Conservation (phyloP, 2,329 filamentous ascomycete species). For the Aspergillus jensenii region DNA sequence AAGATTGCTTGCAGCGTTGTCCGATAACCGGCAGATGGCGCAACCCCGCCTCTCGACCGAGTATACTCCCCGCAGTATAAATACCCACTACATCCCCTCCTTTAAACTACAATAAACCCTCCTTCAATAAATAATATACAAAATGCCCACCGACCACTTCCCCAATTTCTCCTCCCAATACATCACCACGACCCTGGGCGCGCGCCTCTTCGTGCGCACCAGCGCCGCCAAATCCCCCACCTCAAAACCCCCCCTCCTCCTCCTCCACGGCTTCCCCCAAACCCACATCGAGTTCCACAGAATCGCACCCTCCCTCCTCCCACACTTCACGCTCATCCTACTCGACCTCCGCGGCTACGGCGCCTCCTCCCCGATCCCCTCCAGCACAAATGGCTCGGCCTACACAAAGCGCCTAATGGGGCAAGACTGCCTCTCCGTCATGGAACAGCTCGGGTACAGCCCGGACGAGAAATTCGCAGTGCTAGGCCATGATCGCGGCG, state of each 20-base stretch:
- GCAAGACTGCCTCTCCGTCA: neutral
- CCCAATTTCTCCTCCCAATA: neutral
- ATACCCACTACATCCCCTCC: too few relatives aligned
- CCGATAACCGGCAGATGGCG: too few relatives aligned
- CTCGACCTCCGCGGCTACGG: conserved; percentile 4
- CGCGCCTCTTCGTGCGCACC: neutral
- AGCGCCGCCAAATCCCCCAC: neutral
- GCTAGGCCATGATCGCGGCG: neutral
- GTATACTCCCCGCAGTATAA: too few relatives aligned
- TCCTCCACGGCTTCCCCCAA: conserved; percentile 6
- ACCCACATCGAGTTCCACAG: conserved; percentile 1
- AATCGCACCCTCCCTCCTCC: neutral
- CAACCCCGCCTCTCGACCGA: too few relatives aligned
- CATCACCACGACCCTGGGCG: neutral
- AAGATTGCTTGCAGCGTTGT: too few relatives aligned
- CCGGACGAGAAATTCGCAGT: neutral
- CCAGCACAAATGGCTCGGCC: neutral
- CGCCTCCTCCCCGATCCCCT: neutral
- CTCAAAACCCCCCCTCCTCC: neutral
- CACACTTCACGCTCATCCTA: neutral
- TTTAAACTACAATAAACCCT: too few relatives aligned
- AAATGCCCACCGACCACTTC: conserved; percentile 1
- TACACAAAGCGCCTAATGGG: conserved; percentile 4
- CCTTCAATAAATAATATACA: neutral
- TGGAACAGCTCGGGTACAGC: neutral